Evolutionary conservation across 1,284 basidiomycete species (phyloP).

Genomic region (Naganishia liquefaciens): DNA sequence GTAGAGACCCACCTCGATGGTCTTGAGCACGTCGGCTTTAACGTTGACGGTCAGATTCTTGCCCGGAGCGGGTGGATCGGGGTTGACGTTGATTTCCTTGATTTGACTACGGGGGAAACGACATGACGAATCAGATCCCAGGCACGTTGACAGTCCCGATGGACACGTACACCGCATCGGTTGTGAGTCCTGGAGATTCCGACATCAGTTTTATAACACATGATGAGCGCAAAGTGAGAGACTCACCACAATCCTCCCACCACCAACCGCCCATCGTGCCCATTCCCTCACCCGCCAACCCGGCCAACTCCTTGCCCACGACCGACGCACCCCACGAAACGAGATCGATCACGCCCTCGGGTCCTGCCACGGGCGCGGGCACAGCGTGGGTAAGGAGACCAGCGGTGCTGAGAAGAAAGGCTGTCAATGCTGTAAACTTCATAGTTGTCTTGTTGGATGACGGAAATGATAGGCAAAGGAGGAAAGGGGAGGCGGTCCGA

Average conservation of each 20-base stretch:
- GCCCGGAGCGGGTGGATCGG: slow-evolving; percentile 81
- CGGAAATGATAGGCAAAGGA: background rate
- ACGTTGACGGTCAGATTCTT: slow-evolving; percentile 78
- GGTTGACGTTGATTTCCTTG: slow-evolving; percentile 66
- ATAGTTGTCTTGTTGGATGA: slow-evolving; percentile 17
- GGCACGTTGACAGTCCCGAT: too few relatives aligned
- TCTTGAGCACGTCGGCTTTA: slow-evolving; percentile 61
- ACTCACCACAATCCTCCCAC: slow-evolving; percentile 53
- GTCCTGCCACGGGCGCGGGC: slow-evolving; percentile 33
- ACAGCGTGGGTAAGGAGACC: slow-evolving; percentile 35
- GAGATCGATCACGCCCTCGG: slow-evolving; percentile 12
- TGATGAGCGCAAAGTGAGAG: background rate
- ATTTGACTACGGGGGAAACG: slow-evolving; percentile 53
- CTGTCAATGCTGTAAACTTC: slow-evolving; percentile 40
- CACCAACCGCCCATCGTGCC: slow-evolving; percentile 50
- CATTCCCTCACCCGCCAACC: slow-evolving; percentile 39
- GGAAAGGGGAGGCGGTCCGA: background rate
- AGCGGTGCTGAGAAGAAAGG: slow-evolving; percentile 38
- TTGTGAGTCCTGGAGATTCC: slow-evolving; percentile 42
- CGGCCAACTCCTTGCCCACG: slow-evolving; percentile 36
- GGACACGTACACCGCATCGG: slow-evolving; percentile 49
- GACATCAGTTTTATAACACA: background rate
- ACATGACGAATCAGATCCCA: background rate
- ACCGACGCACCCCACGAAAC: slow-evolving; percentile 9
- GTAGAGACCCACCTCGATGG: slow-evolving; percentile 63